A percentile compares a stretch with the other conserved stretches of the same genome.
phyloP scores from a whole-genome alignment of 148 eudicot genomes.

The Nepenthes mirabilis region DNA sequence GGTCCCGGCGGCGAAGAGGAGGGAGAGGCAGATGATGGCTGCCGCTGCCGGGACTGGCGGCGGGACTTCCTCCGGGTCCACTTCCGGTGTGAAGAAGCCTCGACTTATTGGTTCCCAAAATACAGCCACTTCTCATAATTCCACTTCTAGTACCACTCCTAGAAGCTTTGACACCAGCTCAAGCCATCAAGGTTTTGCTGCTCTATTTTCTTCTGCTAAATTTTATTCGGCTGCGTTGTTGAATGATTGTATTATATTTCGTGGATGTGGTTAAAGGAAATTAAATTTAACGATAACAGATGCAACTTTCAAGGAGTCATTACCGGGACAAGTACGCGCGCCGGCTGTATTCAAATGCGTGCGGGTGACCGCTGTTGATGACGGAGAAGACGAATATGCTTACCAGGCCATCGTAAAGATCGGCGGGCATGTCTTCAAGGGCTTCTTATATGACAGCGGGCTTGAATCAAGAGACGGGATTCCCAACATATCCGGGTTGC shows the following conservation, averaged over 20 bases:
- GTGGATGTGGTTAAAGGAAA: not conserved
- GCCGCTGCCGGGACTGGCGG: slow-evolving; percentile 16
- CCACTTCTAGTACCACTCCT: slow-evolving; percentile 76
- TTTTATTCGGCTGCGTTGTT: not conserved
- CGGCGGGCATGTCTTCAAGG: slow-evolving; percentile 87
- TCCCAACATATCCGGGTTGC: slow-evolving; percentile 68
- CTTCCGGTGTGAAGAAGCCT: slow-evolving; percentile 69
- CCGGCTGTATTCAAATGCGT: slow-evolving; percentile 92
- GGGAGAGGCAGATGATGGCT: slow-evolving; percentile 44
- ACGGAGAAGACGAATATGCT: slow-evolving; percentile 76
- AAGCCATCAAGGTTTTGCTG: slow-evolving; percentile 60
- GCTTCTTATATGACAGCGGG: slow-evolving; percentile 84
- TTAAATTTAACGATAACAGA: slow-evolving; percentile 17
- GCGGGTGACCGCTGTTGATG: slow-evolving; percentile 65
- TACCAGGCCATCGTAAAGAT: slow-evolving; percentile 74
- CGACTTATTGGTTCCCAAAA: slow-evolving; percentile 44
- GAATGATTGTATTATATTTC: not conserved
- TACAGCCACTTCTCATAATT: slow-evolving; percentile 62
- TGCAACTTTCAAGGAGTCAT: slow-evolving; percentile 53
- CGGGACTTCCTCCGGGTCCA: slow-evolving; percentile 57
- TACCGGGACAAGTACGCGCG: slow-evolving; percentile 76
- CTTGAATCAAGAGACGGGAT: slow-evolving; percentile 47
- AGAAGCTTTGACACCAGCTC: slow-evolving; percentile 81
- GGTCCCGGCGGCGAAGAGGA: slow-evolving; percentile 81
- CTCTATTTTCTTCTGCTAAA: not conserved